These are phyloP conservation scores for Didymosphaeria variabile DNA, from an alignment of 2,329 filamentous ascomycete genomes.

Conservation along the genomic window DNA sequence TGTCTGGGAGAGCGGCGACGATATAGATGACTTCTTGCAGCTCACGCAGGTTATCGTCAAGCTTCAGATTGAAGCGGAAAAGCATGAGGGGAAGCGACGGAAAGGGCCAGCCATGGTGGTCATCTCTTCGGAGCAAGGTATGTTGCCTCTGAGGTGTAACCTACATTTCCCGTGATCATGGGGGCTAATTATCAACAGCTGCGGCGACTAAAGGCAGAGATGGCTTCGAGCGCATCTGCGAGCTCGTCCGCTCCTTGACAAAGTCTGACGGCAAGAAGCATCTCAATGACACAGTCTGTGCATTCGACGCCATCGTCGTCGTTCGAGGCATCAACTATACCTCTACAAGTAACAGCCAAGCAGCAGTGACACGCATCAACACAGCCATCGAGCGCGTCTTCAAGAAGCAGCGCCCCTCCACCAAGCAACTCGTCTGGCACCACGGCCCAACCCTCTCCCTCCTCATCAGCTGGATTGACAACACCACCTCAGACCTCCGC, in stretches of 20 bases:
- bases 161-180: no score
- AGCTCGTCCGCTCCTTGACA: conserved; percentile 39
- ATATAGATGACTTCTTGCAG: conserved; percentile 44
- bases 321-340: conserved; percentile 40
- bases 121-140: conserved; percentile 20
- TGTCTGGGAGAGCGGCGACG: conserved; percentile 45
- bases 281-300: conserved; percentile 33
- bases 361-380: conserved; percentile 36
- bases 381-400: conserved; percentile 32
- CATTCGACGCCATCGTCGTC: conserved; percentile 39
- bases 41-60: conserved; percentile 42
- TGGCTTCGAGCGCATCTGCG: conserved; percentile 38
- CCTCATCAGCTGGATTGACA: conserved; percentile 41
- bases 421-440: conserved; percentile 43
- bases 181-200: conserved; percentile 8
- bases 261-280: conserved; percentile 31
- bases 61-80: conserved; percentile 17
- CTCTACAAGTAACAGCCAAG: conserved; percentile 17
- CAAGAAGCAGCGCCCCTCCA: conserved; percentile 14
- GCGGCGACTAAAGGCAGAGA: conserved; percentile 27
- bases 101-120: conserved; percentile 41
- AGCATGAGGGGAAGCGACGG: background rate
- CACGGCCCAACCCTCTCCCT: conserved; percentile 42
- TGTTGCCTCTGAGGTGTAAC: background rate
- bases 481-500: conserved; percentile 35